These are phyloP conservation scores for Salix exigua DNA, from an alignment of 345 rosid genomes.

Conservation along the genomic window DNA sequence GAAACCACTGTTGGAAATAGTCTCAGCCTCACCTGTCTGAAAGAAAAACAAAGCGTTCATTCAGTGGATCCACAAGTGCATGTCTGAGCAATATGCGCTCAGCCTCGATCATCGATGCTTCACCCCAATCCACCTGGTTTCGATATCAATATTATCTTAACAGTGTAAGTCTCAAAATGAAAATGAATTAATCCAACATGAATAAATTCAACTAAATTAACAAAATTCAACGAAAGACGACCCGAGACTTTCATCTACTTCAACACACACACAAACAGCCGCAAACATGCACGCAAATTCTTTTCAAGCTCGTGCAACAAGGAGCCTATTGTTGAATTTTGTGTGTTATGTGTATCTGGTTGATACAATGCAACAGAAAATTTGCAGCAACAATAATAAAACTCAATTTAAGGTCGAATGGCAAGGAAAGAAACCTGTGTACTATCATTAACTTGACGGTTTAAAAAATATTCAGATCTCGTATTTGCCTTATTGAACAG, in stretches of 20 bases:
- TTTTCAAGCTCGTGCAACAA: too few species aligned
- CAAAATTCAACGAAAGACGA: neutral
- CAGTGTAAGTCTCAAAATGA: neutral
- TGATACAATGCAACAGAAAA: too few species aligned
- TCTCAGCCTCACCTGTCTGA: constrained; percentile 78
- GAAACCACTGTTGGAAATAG: constrained; percentile 1
- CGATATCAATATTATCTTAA: neutral
- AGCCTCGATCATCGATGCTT: constrained; percentile 88
- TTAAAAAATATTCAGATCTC: constrained; percentile 61
- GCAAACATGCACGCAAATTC: neutral
- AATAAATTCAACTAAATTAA: neutral
- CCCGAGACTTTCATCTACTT: neutral
- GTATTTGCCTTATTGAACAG: constrained; percentile 73
- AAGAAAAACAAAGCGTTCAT: constrained; percentile 83
- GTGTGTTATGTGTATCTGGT: too few species aligned
- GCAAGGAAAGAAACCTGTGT: constrained; percentile 49
- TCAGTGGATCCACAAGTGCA: constrained; percentile 71
- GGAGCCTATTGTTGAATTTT: too few species aligned
- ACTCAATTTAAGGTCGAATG: too few species aligned
- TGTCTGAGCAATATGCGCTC: constrained; percentile 88
- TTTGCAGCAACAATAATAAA: too few species aligned
- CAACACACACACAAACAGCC: neutral
- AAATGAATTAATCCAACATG: neutral
- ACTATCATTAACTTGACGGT: constrained; percentile 86
- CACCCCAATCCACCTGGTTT: constrained; percentile 97